Conservation (phyloP, 139 green algal genomes). For the Auxenochlorella protothecoides region DNA sequence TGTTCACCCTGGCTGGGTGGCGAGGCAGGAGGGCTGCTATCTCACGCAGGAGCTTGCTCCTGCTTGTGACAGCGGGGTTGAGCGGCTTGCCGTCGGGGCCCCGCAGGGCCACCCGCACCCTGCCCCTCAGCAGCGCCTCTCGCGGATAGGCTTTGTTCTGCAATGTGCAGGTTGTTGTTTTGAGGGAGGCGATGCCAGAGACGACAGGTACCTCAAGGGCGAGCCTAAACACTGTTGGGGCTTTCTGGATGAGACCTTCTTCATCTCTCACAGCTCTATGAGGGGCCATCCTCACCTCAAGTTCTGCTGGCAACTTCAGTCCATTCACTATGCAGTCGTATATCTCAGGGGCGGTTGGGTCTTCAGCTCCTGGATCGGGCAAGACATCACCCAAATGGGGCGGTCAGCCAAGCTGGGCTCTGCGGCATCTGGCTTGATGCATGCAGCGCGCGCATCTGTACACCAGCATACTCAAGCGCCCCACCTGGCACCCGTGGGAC, state of each 20-base stretch:
- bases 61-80: constrained; percentile 37
- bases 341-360: constrained; percentile 41
- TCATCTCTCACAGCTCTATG: too few relatives aligned
- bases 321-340: constrained; percentile 28
- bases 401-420: background rate
- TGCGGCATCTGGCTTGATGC: too few relatives aligned
- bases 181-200: background rate
- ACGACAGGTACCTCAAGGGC: background rate
- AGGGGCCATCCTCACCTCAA: too few relatives aligned
- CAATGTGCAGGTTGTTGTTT: background rate
- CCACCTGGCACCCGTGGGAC: constrained; percentile 33
- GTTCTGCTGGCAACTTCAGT: constrained; percentile 11
- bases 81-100: constrained; percentile 33
- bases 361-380: constrained; percentile 30
- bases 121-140: constrained; percentile 36
- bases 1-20: constrained; percentile 29
- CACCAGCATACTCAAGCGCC: background rate
- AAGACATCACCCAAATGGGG: background rate
- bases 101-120: constrained; percentile 42
- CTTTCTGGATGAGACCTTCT: constrained; percentile 1
- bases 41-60: constrained; percentile 30
- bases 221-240: background rate
- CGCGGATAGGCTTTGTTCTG: constrained; percentile 51
- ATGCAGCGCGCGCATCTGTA: background rate
- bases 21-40: constrained; percentile 30